These are phyloP conservation scores for Gossypium gossypioides DNA, from an alignment of 441 rosid genomes.

Conservation along the genomic window DNA sequence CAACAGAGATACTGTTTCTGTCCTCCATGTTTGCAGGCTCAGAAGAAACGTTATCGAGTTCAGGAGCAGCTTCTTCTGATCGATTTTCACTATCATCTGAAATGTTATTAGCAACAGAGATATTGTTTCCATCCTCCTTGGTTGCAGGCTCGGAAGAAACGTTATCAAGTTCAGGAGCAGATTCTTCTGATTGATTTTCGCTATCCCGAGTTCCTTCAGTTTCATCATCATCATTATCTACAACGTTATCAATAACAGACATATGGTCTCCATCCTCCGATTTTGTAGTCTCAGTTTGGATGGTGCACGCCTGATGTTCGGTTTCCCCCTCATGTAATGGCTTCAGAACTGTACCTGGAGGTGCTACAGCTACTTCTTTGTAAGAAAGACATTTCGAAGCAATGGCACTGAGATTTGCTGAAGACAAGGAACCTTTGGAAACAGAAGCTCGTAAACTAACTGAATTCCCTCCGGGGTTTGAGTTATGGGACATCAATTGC, in stretches of 20 bases:
- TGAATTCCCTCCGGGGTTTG: conserved; percentile 21
- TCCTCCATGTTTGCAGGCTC: neutral
- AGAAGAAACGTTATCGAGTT: conserved; percentile 26
- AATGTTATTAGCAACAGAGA: neutral
- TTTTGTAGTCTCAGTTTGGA: conserved; percentile 16
- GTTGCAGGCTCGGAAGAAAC: conserved; percentile 12
- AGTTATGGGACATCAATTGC: conserved; percentile 20
- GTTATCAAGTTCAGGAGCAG: conserved; percentile 25
- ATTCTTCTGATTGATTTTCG: conserved; percentile 25
- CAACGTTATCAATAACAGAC: conserved; percentile 18
- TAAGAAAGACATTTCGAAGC: conserved; percentile 45
- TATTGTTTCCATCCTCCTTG: neutral
- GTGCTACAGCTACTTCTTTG: conserved; percentile 56
- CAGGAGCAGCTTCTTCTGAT: conserved; percentile 24
- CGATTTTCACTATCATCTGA: conserved; percentile 18
- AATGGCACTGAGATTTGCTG: conserved; percentile 26
- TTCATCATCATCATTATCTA: conserved; percentile 22
- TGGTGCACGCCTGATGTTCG: conserved; percentile 22
- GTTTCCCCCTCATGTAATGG: conserved; percentile 30
- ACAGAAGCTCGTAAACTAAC: conserved; percentile 21
- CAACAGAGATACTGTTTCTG: neutral
- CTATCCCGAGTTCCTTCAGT: conserved; percentile 23
- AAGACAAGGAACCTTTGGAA: conserved; percentile 24
- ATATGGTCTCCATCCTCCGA: conserved; percentile 23
- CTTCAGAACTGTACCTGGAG: conserved; percentile 53